Conservation (phyloP, 371 early-diverging fungal genomes). For the Syncephalastrum sp. region DNA sequence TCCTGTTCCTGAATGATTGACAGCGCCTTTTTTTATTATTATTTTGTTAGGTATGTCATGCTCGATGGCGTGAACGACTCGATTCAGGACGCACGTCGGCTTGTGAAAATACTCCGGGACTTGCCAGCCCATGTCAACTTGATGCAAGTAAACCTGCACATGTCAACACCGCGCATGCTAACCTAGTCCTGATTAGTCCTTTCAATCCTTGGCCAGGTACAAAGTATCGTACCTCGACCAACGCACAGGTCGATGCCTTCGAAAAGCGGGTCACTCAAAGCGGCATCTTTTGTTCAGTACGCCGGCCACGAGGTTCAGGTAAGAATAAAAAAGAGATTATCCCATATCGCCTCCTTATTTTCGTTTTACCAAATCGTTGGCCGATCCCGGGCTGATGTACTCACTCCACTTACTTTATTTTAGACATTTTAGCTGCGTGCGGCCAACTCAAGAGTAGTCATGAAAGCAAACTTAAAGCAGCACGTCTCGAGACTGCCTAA, state of each 20-base stretch:
- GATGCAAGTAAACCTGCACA: slow-evolving; percentile 52
- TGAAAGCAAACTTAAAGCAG: slow-evolving; percentile 7
- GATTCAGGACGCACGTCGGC: slow-evolving; percentile 61
- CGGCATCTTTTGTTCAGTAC: slow-evolving; percentile 53
- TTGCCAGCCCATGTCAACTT: slow-evolving; percentile 84
- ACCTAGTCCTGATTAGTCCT: slow-evolving; percentile 39
- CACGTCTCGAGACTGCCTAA: too few species aligned
- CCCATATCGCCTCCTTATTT: neutral
- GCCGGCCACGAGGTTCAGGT: slow-evolving; percentile 62
- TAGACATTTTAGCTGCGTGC: slow-evolving; percentile 77
- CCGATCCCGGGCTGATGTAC: too few species aligned
- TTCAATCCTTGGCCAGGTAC: slow-evolving; percentile 84
- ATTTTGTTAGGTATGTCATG: slow-evolving; percentile 72
- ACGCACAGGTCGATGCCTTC: slow-evolving; percentile 53
- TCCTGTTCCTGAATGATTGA: neutral
- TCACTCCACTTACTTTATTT: slow-evolving; percentile 2
- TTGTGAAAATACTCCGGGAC: slow-evolving; percentile 59
- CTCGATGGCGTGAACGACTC: slow-evolving; percentile 81
- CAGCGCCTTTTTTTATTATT: neutral
- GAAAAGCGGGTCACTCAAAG: slow-evolving; percentile 44
- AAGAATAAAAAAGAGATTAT: slow-evolving; percentile 6
- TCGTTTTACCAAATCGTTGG: slow-evolving; percentile 1
- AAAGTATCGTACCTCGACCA: slow-evolving; percentile 49
- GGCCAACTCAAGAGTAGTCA: slow-evolving; percentile 63
- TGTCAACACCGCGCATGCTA: neutral